These are phyloP conservation scores for Blastocystis sp. DNA, from an alignment of 352 stramenopile genomes.

Conservation along the genomic window DNA sequence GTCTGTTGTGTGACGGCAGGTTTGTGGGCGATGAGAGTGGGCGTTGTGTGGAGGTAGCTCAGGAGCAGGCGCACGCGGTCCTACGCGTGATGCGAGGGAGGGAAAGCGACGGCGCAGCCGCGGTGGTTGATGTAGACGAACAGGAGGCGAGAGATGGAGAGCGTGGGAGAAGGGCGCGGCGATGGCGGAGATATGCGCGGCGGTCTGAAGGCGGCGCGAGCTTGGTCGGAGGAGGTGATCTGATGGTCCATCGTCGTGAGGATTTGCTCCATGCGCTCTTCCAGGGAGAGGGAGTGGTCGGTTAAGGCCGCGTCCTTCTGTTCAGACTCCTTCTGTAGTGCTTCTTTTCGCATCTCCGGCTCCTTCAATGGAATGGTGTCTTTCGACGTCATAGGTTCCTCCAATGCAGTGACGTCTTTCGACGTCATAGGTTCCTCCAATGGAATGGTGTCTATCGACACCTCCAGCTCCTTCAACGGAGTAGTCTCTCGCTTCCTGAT, in stretches of 20 bases:
- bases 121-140: slow-evolving; percentile 45
- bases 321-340: too few relatives aligned
- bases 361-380: too few relatives aligned
- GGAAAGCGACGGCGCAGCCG: slow-evolving; percentile 8
- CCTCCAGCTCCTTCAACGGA: too few relatives aligned
- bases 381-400: too few relatives aligned
- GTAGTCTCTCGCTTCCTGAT: too few relatives aligned
- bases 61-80: slow-evolving; percentile 44
- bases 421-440: too few relatives aligned
- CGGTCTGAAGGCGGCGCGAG: background rate
- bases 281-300: background rate
- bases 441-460: too few relatives aligned
- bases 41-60: background rate
- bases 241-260: slow-evolving; percentile 5
- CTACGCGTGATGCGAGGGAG: background rate
- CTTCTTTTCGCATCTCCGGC: too few relatives aligned
- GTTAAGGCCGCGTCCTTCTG: background rate
- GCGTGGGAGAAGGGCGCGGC: background rate
- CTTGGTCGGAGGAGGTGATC: background rate
- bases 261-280: background rate
- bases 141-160: background rate
- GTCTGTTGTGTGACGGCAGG: background rate
- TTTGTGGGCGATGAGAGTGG: background rate
- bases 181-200: background rate
- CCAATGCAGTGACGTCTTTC: too few relatives aligned